These are phyloP conservation scores for Caloboletus inedulis DNA, from an alignment of 1,284 basidiomycete species.

Conservation along the genomic window DNA sequence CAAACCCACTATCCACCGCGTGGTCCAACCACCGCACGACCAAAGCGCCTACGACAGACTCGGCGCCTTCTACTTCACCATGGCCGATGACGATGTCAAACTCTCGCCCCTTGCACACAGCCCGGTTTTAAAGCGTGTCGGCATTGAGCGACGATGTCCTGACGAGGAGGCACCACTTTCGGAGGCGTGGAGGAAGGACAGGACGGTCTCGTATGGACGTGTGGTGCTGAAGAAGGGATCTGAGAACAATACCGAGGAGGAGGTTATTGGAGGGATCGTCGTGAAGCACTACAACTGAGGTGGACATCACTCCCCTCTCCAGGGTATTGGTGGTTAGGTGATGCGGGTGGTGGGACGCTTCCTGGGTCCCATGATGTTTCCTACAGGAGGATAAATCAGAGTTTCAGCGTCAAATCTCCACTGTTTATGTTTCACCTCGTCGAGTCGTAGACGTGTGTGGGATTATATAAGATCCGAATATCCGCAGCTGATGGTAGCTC, in stretches of 20 bases:
- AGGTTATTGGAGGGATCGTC: conserved; percentile 40
- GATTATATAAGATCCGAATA: not conserved
- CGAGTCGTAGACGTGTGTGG: not conserved
- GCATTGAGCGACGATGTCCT: conserved; percentile 32
- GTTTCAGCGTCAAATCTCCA: too few relatives aligned
- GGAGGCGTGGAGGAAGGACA: conserved; percentile 35
- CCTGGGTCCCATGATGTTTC: not conserved
- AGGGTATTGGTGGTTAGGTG: not conserved
- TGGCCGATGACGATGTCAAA: conserved; percentile 32
- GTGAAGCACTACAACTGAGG: conserved; percentile 43
- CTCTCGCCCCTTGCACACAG: conserved; percentile 31
- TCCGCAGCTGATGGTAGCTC: not conserved
- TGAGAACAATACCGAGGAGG: conserved; percentile 39
- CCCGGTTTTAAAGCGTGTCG: conserved; percentile 29
- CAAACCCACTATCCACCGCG: conserved; percentile 44
- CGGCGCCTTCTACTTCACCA: conserved; percentile 43
- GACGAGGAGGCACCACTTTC: conserved; percentile 25
- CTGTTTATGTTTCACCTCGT: not conserved
- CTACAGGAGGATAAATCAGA: not conserved
- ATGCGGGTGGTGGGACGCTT: not conserved
- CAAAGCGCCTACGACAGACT: conserved; percentile 39
- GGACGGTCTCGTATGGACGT: conserved; percentile 38
- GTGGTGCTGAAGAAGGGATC: conserved; percentile 30
- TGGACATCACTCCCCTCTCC: not conserved
- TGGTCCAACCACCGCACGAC: conserved; percentile 42